Conservation (phyloP, 441 rosid genomes). For the Codiaeum variegatum region DNA sequence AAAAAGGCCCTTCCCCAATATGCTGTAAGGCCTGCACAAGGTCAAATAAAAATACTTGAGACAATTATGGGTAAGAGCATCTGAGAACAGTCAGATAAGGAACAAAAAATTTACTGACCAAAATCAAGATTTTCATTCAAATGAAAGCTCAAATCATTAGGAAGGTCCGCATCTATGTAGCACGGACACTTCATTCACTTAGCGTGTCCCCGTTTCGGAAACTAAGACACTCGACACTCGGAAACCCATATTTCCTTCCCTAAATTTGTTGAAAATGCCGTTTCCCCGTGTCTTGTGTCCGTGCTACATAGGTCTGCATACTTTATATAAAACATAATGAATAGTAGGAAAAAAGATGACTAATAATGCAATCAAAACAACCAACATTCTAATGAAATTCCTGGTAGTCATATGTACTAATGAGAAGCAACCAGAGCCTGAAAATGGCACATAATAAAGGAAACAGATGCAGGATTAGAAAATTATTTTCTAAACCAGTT, state of each 20-base stretch:
- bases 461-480: neutral
- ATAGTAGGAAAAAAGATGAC: neutral
- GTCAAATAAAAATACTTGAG: conserved; percentile 17
- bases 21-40: conserved; percentile 57
- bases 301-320: neutral
- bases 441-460: neutral
- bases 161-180: neutral
- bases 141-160: neutral
- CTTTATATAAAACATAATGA: neutral
- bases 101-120: neutral
- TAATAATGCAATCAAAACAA: conserved; percentile 2
- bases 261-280: no score
- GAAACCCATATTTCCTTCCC: no score
- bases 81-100: neutral
- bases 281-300: no score
- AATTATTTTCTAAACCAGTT: neutral
- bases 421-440: neutral
- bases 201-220: no score
- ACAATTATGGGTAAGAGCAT: neutral
- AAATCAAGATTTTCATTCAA: neutral
- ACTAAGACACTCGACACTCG: no score
- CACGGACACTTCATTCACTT: no score
- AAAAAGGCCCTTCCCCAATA: conserved; percentile 71
- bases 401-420: neutral
- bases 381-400: neutral